Evolutionary conservation across 2,329 filamentous ascomycete species (phyloP).

Genomic region (Teratosphaeria nubilosa): DNA sequence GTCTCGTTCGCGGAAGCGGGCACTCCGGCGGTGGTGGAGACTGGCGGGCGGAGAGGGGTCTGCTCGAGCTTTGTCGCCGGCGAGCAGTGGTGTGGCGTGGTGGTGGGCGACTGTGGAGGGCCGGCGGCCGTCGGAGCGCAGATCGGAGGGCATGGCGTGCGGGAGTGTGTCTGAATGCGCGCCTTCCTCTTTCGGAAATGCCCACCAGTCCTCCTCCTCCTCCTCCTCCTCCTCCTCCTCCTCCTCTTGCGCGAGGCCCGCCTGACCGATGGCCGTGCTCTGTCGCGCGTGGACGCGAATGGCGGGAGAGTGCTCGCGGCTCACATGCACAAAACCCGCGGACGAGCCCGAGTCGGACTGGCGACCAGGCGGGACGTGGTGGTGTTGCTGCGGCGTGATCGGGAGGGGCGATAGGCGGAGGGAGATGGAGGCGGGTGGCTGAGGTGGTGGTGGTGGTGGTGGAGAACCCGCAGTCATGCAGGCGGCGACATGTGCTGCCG

Average conservation of each 20-base stretch:
- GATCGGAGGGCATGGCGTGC: slow-evolving; percentile 39
- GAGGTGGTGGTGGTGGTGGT: too few species aligned
- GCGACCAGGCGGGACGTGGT: slow-evolving; percentile 6
- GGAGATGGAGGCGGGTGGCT: too few species aligned
- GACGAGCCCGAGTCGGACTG: slow-evolving; percentile 13
- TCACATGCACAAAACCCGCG: slow-evolving; percentile 21
- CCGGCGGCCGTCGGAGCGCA: slow-evolving; percentile 26
- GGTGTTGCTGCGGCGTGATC: background rate
- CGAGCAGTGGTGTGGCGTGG: slow-evolving; percentile 42
- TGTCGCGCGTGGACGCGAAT: slow-evolving; percentile 20
- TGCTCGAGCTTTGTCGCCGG: slow-evolving; percentile 28
- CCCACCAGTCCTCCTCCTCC: slow-evolving; percentile 27
- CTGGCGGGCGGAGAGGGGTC: slow-evolving; percentile 33
- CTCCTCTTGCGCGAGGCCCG: slow-evolving; percentile 19
- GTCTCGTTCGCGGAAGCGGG: slow-evolving; percentile 58
- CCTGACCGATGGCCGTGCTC: slow-evolving; percentile 24
- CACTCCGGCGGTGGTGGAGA: slow-evolving; percentile 51
- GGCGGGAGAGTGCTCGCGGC: slow-evolving; percentile 19
- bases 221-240: slow-evolving; percentile 1
- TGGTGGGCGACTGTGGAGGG: slow-evolving; percentile 18
- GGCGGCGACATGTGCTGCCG: too few species aligned
- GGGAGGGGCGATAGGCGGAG: too few species aligned
- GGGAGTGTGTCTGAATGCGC: slow-evolving; percentile 21
- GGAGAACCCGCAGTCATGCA: too few species aligned
- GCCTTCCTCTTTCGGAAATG: slow-evolving; percentile 34